A percentile compares a stretch with the other conserved stretches of the same genome.
These are phyloP conservation scores for Alternaria ventricosa DNA, from an alignment of 2,329 filamentous ascomycete species.

Conservation along the genomic window DNA sequence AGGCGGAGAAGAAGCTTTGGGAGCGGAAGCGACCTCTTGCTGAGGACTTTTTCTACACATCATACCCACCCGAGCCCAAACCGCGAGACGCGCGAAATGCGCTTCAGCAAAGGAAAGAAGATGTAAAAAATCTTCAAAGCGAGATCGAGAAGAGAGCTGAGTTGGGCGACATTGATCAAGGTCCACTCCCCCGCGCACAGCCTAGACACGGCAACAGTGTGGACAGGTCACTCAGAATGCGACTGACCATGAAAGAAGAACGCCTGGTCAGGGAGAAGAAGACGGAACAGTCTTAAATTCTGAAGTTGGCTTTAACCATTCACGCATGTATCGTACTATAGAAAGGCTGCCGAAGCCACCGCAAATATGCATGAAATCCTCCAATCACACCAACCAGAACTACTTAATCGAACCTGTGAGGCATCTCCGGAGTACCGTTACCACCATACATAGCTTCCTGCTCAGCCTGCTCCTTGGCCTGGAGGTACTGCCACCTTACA, in stretches of 20 bases:
- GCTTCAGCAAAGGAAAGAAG: neutral
- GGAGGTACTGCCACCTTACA: slow-evolving; percentile 28
- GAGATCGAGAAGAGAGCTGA: neutral
- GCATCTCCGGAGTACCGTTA: neutral
- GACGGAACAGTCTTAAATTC: neutral
- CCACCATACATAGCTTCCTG: slow-evolving; percentile 2
- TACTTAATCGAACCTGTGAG: slow-evolving; percentile 2
- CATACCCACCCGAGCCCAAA: neutral
- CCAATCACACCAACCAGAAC: neutral
- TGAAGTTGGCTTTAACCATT: neutral
- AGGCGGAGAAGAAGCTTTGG: neutral
- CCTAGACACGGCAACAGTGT: neutral
- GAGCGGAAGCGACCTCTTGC: neutral
- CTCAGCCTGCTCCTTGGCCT: slow-evolving; percentile 27
- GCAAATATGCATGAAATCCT: neutral
- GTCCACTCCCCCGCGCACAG: neutral
- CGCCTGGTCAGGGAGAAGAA: neutral
- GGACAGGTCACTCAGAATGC: neutral
- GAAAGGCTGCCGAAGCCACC: neutral
- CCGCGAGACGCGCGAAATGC: neutral
- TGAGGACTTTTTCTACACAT: neutral
- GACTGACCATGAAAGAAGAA: neutral
- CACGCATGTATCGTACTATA: neutral
- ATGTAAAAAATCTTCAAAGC: neutral
- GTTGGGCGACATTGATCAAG: neutral